Conservation (phyloP, 139 green algal species). For the Micractinium conductrix region DNA sequence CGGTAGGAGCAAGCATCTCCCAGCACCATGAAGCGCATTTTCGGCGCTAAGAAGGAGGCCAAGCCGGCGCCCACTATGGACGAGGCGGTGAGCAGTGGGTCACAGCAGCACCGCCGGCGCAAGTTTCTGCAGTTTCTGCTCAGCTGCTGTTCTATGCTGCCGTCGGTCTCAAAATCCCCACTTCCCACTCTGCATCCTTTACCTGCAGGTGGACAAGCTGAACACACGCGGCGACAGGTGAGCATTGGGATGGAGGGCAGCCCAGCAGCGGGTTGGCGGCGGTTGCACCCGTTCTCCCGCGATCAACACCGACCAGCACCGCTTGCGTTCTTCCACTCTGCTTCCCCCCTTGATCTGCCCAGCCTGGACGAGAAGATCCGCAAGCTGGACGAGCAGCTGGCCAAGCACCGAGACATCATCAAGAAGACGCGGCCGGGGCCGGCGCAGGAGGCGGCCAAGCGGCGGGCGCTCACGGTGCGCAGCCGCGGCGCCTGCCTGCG, state of each 20-base stretch:
- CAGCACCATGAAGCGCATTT: conserved; percentile 88
- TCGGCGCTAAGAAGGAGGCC: conserved; percentile 85
- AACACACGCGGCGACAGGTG: conserved; percentile 62
- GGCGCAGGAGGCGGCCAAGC: conserved; percentile 92
- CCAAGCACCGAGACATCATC: conserved; percentile 88
- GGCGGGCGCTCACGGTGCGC: conserved; percentile 77
- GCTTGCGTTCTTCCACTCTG: not conserved
- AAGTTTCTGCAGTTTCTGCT: too few relatives aligned
- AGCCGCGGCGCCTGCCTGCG: too few relatives aligned
- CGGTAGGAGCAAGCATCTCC: too few relatives aligned
- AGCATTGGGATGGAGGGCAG: conserved; percentile 28
- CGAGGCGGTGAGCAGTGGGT: too few relatives aligned
- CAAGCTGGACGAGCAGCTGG: conserved; percentile 93
- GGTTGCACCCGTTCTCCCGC: not conserved
- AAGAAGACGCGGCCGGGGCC: conserved; percentile 84
- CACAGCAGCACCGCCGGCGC: too few relatives aligned
- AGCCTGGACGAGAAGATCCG: conserved; percentile 95
- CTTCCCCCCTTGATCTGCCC: not conserved
- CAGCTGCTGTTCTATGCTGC: too few relatives aligned
- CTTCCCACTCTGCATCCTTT: too few relatives aligned
- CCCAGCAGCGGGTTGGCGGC: too few relatives aligned
- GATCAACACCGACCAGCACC: not conserved
- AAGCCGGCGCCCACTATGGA: conserved; percentile 79
- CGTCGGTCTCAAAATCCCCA: too few relatives aligned
- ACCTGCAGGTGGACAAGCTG: conserved; percentile 58